phyloP scores from a whole-genome alignment of 805 yeast genomes.

The Nakazawaea holstii region DNA sequence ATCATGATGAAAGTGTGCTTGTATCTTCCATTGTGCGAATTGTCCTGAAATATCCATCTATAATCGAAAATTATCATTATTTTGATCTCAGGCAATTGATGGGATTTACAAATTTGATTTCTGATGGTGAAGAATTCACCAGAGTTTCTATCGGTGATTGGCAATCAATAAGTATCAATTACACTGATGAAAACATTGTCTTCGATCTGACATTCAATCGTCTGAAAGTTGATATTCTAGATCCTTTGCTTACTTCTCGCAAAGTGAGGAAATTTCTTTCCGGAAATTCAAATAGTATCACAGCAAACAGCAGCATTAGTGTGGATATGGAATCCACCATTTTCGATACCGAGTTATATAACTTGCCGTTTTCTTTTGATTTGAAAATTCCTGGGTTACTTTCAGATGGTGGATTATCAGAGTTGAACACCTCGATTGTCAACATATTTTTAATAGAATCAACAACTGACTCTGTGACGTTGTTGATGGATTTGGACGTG shows the following conservation, averaged over 20 bases:
- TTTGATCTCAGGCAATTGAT: neutral
- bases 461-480: slow-evolving; percentile 15
- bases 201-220: slow-evolving; percentile 11
- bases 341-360: slow-evolving; percentile 14
- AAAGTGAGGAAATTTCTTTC: slow-evolving; percentile 8
- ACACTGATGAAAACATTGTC: neutral
- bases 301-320: slow-evolving; percentile 13
- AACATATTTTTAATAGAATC: slow-evolving; percentile 25
- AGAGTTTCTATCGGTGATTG: slow-evolving; percentile 16
- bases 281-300: slow-evolving; percentile 10
- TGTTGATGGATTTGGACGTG: slow-evolving; percentile 27
- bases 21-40: neutral
- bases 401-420: neutral
- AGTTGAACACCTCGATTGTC: slow-evolving; percentile 8
- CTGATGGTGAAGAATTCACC: neutral
- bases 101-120: neutral
- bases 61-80: neutral
- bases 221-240: slow-evolving; percentile 17
- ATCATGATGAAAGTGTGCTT: neutral
- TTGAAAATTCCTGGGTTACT: neutral
- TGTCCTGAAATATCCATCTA: neutral
- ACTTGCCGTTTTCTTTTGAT: neutral
- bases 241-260: slow-evolving; percentile 11
- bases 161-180: slow-evolving; percentile 16
- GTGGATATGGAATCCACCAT: slow-evolving; percentile 19